Evolutionary conservation across 2,329 filamentous ascomycete genomes (phyloP), one percentile per base, ranked within the genome.

Genomic region (Epichloe sp.): DNA sequence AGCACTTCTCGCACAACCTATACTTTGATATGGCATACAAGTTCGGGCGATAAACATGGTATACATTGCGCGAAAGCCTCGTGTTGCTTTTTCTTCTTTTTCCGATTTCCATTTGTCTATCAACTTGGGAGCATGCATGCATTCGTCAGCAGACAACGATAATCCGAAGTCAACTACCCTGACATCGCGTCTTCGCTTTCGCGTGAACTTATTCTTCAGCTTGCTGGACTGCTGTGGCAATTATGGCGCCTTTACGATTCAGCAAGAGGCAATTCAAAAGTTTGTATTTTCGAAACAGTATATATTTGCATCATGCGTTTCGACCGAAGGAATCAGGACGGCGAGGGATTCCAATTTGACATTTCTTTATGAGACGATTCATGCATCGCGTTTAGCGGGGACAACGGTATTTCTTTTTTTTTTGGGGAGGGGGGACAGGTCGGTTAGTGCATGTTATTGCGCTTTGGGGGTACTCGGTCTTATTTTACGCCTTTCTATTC

Each of bases 341-440:
- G 26, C 34, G 17, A 41, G 15, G 37, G 21, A n/a, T 19, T 23
- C 40, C 41, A 43, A 46, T 52, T 44, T 31, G n/a, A 14, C 15
- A 5, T 31, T 35, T 40, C 7, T 41, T 47, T 19, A 68, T 54
- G 64, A 67, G 51, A 59, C 58, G 58, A 58, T 57, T 66, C 55
- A 63, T 68, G 67, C 67, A 70, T 69, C 63, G 58, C 58, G 56
- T 59, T 63, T 56, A 67, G 65, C 64, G 65, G 63, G 60, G 59
- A 65, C 63, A 65, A 63, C 40, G 56, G 56, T 58, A 53, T 37
- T 44, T 56, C 21, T 50, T 37, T 44, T 56, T 31, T 50, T 23
- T 56, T 51, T 47, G 51, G 53, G 26, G 26, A 2, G 8, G 43
- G 23, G 1, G 23, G 5, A 26, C 26, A 53, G 49, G 45, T 48